Evolutionary conservation across 2,329 filamentous ascomycete genomes (phyloP), one percentile per base, ranked within the genome.

Genomic region (Ophiosphaerella korrae): DNA sequence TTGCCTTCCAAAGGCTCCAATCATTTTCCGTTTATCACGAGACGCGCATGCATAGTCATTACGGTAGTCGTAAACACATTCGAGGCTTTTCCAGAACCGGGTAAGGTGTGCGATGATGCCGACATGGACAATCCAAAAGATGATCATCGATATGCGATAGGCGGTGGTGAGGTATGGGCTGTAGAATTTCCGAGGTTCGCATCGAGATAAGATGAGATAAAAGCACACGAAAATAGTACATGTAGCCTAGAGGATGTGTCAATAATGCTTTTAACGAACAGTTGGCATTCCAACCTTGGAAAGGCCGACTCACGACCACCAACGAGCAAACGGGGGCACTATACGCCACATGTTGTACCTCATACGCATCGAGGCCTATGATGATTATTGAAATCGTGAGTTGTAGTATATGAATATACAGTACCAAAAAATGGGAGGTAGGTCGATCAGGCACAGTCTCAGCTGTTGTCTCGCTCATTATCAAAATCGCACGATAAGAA

Each of bases 51-150:
- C 50, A 41, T 56, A 55, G 26, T 52, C 57, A 18, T 52, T 48
- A 38, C 33, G 53, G 21, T 45, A 48, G 13, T 34, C 36, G 31
- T 56, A 61, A 7, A 31, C 41, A 35, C 52, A 65, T 26, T 37
- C 38, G 12, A 52, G 43, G 11, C 26, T 36, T 16, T 50, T 41
- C 65, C 65, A 70, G 33, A 64, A 35, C 3, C 45, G 39, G 3
- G 64, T 62, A 9, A 70, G 54, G 31, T 60, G 53, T 11, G 65
- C 62, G 14, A 67, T 53, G 7, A 70, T 57, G 23, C 58, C 66
- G 9, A 70, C 56, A 44, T 64, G 59, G 14, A 69, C 57, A 32
- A 82, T 69, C 82, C 82, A 85, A 66, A 84, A 80, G 48, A 85
- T 52, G 45, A 80, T 63, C 26, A 81, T 48, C 39, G 38, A 48